phyloP scores from a whole-genome alignment of 1,284 basidiomycete genomes.

The Flammula alnicola region DNA sequence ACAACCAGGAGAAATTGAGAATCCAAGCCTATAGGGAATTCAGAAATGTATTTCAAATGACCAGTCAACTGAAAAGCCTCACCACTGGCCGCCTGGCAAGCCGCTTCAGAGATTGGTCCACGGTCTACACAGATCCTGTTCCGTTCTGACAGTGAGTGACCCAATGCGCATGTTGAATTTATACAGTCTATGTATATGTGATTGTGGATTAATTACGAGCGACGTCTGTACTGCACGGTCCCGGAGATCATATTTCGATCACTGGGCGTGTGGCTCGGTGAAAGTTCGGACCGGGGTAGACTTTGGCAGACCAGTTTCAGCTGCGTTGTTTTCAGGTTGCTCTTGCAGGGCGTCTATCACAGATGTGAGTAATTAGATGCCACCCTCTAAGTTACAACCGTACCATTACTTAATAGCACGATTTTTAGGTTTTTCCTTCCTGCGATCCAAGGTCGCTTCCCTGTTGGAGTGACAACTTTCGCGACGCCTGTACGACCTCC shows the following conservation, averaged over 20 bases:
- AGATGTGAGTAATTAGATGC: not conserved
- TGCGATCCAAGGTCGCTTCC: constrained; percentile 45
- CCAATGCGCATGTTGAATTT: too few species aligned
- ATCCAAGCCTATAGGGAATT: not conserved
- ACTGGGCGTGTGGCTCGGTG: too few species aligned
- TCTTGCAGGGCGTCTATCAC: not conserved
- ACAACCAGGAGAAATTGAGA: not conserved
- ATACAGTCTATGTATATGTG: too few species aligned
- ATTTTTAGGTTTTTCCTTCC: constrained; percentile 49
- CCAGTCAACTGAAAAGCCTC: not conserved
- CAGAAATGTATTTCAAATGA: not conserved
- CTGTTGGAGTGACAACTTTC: constrained; percentile 61
- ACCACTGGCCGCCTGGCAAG: not conserved
- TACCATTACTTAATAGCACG: not conserved
- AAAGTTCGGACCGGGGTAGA: too few species aligned
- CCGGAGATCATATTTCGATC: too few species aligned
- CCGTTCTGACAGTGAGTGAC: too few species aligned
- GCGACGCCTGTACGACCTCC: constrained; percentile 43
- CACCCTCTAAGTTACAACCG: not conserved
- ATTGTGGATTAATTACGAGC: too few species aligned
- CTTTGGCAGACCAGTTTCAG: too few species aligned
- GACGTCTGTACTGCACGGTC: too few species aligned
- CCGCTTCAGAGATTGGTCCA: too few species aligned
- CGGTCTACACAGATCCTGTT: too few species aligned
- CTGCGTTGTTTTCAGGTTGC: too few species aligned